Evolutionary conservation across 2,329 filamentous ascomycete genomes (phyloP), one percentile per base, ranked within the genome.

Genomic region (Penicillium brevicompactum): DNA sequence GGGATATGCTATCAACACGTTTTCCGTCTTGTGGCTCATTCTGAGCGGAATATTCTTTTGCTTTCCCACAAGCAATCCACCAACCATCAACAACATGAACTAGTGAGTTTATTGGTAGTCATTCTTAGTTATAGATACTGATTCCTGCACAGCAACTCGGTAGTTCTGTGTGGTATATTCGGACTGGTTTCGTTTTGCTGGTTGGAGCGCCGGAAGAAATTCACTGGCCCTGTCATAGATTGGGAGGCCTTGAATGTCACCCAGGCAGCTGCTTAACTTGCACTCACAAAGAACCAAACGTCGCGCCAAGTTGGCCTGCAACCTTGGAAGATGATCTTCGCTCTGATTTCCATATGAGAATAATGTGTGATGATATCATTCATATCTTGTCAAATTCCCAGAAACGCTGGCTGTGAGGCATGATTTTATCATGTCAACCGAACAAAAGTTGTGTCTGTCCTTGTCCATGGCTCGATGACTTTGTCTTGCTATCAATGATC

Each of bases 401-500:
- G 24, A 27, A 27, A 27, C 2, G 4, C 24, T 4, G 24, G 24
- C 24, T 27, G 5, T 27, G 24, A 27, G 24, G 24, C 24, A 27
- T 27, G 24, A 7, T 7, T 27, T 27, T 27, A 7, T 5, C 4
- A 27, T 27, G 2, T 34, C 31, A 49, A 10, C 47, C 47, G 30
- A 49, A 49, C 7, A 49, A 34, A 14, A 49, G 31, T 22, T 49
- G 47, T 6, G 27, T 49, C 21, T 14, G 9, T 43, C 27, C 47
- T 6, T 49, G 47, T 16, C 47, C 47, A 24, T 49, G n/a, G 2
- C 38, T n/a, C 30, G 47, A 21, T 11, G 16, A 22, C 9, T 18
- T 16, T 7, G 52, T 55, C 46, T 60, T 66, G 14, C 52, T 47
- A 54, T 65, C 60, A 21, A 66, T 59, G 3, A 65, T 55, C 1